These are phyloP conservation scores for Epithemia pelagica DNA, from an alignment of 108 stramenopile genomes.

Conservation along the genomic window DNA sequence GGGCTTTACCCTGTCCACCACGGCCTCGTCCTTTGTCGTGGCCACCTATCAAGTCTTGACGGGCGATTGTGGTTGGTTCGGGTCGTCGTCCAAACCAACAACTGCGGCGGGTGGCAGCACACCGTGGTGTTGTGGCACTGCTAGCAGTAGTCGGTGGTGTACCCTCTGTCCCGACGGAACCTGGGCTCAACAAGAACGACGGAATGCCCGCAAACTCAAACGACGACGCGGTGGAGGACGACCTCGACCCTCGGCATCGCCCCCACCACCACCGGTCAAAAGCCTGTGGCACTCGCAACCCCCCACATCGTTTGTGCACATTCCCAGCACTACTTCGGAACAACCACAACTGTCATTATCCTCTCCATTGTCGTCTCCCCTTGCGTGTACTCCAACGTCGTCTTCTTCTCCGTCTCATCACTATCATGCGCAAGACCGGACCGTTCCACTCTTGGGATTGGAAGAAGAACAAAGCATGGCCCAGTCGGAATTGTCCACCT, in stretches of 20 bases:
- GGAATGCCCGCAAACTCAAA: not conserved
- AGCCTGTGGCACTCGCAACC: no score
- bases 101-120: no score
- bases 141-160: no score
- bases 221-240: not conserved
- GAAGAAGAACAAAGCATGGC: not conserved
- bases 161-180: not conserved
- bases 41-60: not conserved
- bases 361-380: no score
- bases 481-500: not conserved
- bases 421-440: not conserved
- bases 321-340: no score
- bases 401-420: not conserved
- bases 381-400: no score
- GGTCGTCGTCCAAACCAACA: no score
- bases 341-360: no score
- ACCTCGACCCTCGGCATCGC: not conserved
- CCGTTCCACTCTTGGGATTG: not conserved
- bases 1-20: not conserved
- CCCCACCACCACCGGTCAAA: no score
- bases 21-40: not conserved
- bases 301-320: not conserved
- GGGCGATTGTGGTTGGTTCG: not conserved
- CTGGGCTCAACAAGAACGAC: not conserved
- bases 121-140: no score